These are phyloP conservation scores for Xylaria flabelliformis DNA, from an alignment of 495 filamentous ascomycete species.

Conservation along the genomic window DNA sequence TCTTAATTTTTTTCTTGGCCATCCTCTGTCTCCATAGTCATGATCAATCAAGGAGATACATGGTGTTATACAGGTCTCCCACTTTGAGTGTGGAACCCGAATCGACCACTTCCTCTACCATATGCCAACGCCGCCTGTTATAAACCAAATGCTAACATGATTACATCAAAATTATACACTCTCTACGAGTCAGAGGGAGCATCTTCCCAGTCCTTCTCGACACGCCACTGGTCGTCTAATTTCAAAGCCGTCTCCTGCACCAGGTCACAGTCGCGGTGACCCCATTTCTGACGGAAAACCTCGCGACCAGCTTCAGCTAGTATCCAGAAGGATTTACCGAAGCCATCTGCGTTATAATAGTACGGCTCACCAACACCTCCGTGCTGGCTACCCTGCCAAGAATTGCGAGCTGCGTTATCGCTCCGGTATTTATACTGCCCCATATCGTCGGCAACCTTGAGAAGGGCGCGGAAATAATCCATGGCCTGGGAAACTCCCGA, in stretches of 20 bases:
- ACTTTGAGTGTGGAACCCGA: background rate
- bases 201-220: slow-evolving; percentile 43
- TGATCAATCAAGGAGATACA: background rate
- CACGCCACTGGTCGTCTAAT: slow-evolving; percentile 41
- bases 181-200: slow-evolving; percentile 11
- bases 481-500: slow-evolving; percentile 33
- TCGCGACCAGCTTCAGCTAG: slow-evolving; percentile 40
- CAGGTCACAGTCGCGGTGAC: slow-evolving; percentile 38
- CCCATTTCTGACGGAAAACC: slow-evolving; percentile 43
- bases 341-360: slow-evolving; percentile 57
- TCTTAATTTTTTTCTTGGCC: background rate
- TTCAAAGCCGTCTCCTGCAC: slow-evolving; percentile 35
- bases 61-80: background rate
- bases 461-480: slow-evolving; percentile 45
- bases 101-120: background rate
- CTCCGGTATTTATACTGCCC: slow-evolving; percentile 51
- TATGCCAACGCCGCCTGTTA: slow-evolving; percentile 23
- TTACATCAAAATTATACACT: background rate
- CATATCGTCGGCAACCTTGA: slow-evolving; percentile 44
- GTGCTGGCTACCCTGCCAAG: slow-evolving; percentile 57
- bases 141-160: slow-evolving; percentile 21
- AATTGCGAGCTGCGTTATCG: slow-evolving; percentile 50
- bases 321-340: slow-evolving; percentile 45
- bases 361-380: slow-evolving; percentile 63
- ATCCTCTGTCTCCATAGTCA: background rate